Evolutionary conservation across 1,284 basidiomycete species (phyloP).

Genomic region (Xerocomus nothofagi): DNA sequence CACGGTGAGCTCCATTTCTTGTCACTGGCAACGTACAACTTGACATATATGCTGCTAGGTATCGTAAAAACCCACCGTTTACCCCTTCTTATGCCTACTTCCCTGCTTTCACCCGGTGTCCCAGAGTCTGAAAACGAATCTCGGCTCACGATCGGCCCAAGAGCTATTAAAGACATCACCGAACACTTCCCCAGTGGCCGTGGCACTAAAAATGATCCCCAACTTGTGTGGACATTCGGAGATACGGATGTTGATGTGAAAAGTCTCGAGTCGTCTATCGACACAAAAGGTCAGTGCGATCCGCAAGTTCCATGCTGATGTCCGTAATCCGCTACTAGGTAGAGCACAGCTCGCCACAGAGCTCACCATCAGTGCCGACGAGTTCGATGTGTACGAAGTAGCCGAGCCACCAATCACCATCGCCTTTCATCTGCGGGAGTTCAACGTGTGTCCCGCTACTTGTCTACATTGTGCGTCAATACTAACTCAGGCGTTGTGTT

Average conservation of each 20-base stretch:
- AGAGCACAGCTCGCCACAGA: slow-evolving; percentile 68
- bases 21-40: not conserved
- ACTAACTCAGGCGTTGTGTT: slow-evolving; percentile 4
- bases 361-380: slow-evolving; percentile 67
- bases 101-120: slow-evolving; percentile 60
- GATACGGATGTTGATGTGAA: slow-evolving; percentile 64
- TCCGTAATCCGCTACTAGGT: slow-evolving; percentile 39
- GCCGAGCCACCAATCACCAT: slow-evolving; percentile 59
- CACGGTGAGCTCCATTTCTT: slow-evolving; percentile 51
- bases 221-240: slow-evolving; percentile 74
- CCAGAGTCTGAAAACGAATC: slow-evolving; percentile 58
- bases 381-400: slow-evolving; percentile 75
- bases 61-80: slow-evolving; percentile 78
- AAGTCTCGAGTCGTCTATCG: slow-evolving; percentile 64
- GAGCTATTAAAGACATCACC: slow-evolving; percentile 70
- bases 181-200: slow-evolving; percentile 72
- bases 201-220: slow-evolving; percentile 65
- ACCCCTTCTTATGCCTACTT: slow-evolving; percentile 54
- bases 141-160: slow-evolving; percentile 67
- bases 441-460: slow-evolving; percentile 51
- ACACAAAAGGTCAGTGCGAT: slow-evolving; percentile 53
- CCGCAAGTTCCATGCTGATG: not conserved
- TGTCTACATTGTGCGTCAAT: slow-evolving; percentile 1
- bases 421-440: slow-evolving; percentile 78
- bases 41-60: slow-evolving; percentile 42